Conservation (phyloP, 1,139 yeast species). For the Magnusiomyces paraingens region DNA sequence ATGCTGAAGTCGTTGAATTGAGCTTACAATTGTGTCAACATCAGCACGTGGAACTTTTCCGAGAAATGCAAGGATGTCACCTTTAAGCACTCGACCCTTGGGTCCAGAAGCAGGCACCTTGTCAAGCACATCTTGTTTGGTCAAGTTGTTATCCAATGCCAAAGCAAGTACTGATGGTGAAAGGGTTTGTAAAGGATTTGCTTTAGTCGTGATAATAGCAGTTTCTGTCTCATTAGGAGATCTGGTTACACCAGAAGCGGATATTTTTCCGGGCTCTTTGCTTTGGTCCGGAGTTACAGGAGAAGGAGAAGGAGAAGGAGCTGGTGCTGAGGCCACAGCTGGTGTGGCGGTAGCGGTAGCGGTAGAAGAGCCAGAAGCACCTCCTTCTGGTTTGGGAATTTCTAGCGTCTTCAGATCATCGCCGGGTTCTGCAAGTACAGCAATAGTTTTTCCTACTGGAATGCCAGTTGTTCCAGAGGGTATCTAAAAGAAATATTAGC, state of each 20-base stretch:
- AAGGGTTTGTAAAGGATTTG: conserved; percentile 59
- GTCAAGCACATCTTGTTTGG: conserved; percentile 59
- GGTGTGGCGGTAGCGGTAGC: too few relatives aligned
- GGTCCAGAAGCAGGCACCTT: conserved; percentile 86
- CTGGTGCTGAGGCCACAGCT: too few relatives aligned
- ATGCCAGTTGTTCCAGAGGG: conserved; percentile 71
- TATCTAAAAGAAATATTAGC: conserved; percentile 9
- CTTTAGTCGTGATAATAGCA: conserved; percentile 27
- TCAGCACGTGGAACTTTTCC: conserved; percentile 61
- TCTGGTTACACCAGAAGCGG: conserved; percentile 14
- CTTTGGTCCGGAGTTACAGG: conserved; percentile 8
- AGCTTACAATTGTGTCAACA: conserved; percentile 48
- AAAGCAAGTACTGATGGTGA: conserved; percentile 77
- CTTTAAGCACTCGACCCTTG: conserved; percentile 77
- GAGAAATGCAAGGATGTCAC: conserved; percentile 80
- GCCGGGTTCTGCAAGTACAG: conserved; percentile 77
- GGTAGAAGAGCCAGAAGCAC: conserved; percentile 4
- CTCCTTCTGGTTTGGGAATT: conserved; percentile 45
- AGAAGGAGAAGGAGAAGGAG: conserved; percentile 10
- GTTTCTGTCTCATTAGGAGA: conserved; percentile 16
- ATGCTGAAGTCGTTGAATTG: conserved; percentile 52
- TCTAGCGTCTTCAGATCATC: conserved; percentile 68
- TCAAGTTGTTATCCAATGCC: conserved; percentile 53
- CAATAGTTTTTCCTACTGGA: conserved; percentile 86
- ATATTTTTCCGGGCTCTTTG: conserved; percentile 9